Conservation (phyloP, 1,139 yeast genomes). For the Kodamaea derodonti region DNA sequence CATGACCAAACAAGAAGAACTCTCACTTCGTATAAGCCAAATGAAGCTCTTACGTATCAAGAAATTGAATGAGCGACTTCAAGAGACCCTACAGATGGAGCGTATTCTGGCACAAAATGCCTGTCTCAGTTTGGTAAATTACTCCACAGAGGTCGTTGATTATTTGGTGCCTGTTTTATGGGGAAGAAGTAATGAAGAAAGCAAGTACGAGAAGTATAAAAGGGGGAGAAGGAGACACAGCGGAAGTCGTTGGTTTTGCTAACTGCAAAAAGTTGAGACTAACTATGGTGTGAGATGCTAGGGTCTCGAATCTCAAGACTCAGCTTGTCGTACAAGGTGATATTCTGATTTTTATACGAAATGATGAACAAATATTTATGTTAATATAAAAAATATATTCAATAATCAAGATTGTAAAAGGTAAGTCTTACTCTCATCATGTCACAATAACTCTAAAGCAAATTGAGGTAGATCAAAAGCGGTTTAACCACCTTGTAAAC, state of each 20-base stretch:
- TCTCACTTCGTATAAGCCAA: constrained; percentile 29
- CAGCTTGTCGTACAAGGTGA: too few species aligned
- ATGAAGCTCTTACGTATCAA: constrained; percentile 62
- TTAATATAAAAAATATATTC: too few species aligned
- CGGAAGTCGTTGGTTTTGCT: background rate
- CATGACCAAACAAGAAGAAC: constrained; percentile 14
- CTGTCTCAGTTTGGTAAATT: constrained; percentile 45
- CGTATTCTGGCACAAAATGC: constrained; percentile 70
- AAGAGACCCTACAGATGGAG: constrained; percentile 50
- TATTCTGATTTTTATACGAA: too few species aligned
- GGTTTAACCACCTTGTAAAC: background rate
- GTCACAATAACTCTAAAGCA: too few species aligned
- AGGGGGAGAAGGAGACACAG: background rate
- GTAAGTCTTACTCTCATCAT: too few species aligned
- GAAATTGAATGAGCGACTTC: constrained; percentile 55
- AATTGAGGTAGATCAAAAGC: too few species aligned
- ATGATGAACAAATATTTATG: too few species aligned
- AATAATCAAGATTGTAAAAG: too few species aligned
- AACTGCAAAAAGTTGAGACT: too few species aligned
- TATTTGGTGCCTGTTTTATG: constrained; percentile 51
- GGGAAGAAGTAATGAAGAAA: constrained; percentile 45
- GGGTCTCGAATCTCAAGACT: too few species aligned
- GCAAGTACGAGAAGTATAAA: constrained; percentile 38
- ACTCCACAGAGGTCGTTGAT: constrained; percentile 47
- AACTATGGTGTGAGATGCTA: too few species aligned